Base-by-base conservation (phyloP, 73 alveolate species). In the Paramecium sexaurelia region DNA sequence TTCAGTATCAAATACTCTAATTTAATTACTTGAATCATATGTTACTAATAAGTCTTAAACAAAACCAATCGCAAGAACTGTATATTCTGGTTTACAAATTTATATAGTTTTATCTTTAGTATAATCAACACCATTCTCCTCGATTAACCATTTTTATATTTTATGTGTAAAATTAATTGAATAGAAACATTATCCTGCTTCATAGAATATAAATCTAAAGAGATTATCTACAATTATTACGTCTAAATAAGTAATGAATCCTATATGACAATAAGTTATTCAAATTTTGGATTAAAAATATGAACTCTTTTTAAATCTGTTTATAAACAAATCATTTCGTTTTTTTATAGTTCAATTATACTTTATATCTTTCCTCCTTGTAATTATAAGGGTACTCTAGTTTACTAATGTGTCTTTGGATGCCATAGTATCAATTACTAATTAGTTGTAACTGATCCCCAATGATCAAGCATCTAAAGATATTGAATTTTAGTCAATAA, bases 21-120 rank as follows among this genome's bases (percentile, higher is more conserved):
- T 78, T 41, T 78, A 45, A 39, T n/a, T 78, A 45, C 90, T 78
- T 41, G 90, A 78, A 45, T 78, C 90, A 78, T 78, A 78, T 17
- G 90, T 78, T 22, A 78, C 73, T 78, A 78, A 22, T 39, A 78
- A 41, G 27, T 78, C 55, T 41, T 37, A 39, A 29, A 78, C 68
- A 45, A 78, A 78, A 8, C 90, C 90, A 20, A 78, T 41, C 13
- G 90, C 90, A 20, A 78, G 43, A 19, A 78, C 71, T 45, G 73
- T 43, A 78, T 78, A 78, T 33, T 78, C 90, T 8, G 90, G 90
- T 43, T 78, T 78, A 78, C 90, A 78, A 9, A 78, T 78, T 45
- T 78, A n/a, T 6, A 41, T 41, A 29, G 55, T 40, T 78, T 78
- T 78, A 78, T 78, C 90, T 45, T 78, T 78, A 7, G 90, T 78